Base-by-base conservation (phyloP, 2,329 filamentous ascomycete genomes). In the Zalaria obscura region DNA sequence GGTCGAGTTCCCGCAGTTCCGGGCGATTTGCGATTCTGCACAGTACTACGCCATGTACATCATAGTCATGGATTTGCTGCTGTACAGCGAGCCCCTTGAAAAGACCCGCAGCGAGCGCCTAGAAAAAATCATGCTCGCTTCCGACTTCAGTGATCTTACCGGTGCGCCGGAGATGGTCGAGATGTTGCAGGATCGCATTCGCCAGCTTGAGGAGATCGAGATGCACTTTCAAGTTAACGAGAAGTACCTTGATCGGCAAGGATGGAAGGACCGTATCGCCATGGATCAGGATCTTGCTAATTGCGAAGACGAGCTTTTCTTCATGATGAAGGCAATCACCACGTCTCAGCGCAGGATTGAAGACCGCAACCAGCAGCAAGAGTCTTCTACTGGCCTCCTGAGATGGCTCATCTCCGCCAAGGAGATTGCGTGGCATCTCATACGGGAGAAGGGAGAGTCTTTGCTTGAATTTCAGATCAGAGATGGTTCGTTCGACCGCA, bases 311-410 rank as follows among this genome's bases (percentile, higher is more conserved):
- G 93, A 99, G 60, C 65, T 99, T 5, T 99, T 98, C 70, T 98
- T 98, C 65, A 83, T 98, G 69, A 96, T 98, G 91, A 96, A 98
- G 55, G 93, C 91, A 33, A 98, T 98, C 57, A 98, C 91, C 1
- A 93, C 87, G 3, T 93, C 89, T 4, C 91, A 98, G 61, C 74
- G 87, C 45, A 91, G 88, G 57, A 79, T 78, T 48, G 78, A 82
- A 40, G 86, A 93, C 45, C 75, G 74, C 37, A 62, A 63, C 32
- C 60, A 66, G 40, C 69, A 76, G 39, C 76, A 78, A 5, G 75
- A 86, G 48, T 52, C 54, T 29, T 81, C 79, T 43, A 88, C 76
- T 45, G 87, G 87, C 4, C 68, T 95, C 34, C 62, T 98, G 41
- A 80, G 85, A 52, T 95, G 89, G 83, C 91, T 86, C 57, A 86